These are phyloP conservation scores for Venturia nashicola DNA, from an alignment of 2,329 filamentous ascomycete species.

Conservation along the genomic window DNA sequence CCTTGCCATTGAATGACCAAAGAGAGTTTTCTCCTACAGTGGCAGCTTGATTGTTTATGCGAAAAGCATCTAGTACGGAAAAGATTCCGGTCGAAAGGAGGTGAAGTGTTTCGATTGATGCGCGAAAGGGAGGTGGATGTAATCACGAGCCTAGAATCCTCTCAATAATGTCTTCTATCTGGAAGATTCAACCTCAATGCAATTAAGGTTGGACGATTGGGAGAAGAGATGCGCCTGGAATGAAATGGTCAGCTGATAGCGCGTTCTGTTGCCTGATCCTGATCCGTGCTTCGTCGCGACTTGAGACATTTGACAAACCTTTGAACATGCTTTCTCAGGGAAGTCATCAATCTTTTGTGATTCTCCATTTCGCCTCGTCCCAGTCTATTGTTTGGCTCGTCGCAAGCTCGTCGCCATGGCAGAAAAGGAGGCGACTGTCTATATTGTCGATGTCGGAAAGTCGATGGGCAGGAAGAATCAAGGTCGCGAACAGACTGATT, in stretches of 20 bases:
- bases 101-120: too few relatives aligned
- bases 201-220: too few relatives aligned
- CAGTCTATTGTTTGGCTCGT: not conserved
- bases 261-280: not conserved
- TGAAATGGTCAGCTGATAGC: not conserved
- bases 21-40: not conserved
- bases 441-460: slow-evolving; percentile 75
- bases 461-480: slow-evolving; percentile 67
- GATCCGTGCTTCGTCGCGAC: not conserved
- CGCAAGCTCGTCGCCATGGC: slow-evolving; percentile 49
- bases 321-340: too few relatives aligned
- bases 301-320: not conserved
- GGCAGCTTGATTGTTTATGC: too few relatives aligned
- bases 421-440: slow-evolving; percentile 85
- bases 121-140: too few relatives aligned
- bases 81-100: too few relatives aligned
- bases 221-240: not conserved
- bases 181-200: too few relatives aligned
- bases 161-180: too few relatives aligned
- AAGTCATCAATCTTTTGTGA: not conserved
- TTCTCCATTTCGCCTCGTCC: too few relatives aligned
- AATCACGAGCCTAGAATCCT: too few relatives aligned
- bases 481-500: slow-evolving; percentile 63
- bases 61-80: too few relatives aligned
- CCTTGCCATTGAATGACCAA: not conserved